Conservation (phyloP, 495 filamentous ascomycete genomes). For the Penicillium bialowiezense region DNA sequence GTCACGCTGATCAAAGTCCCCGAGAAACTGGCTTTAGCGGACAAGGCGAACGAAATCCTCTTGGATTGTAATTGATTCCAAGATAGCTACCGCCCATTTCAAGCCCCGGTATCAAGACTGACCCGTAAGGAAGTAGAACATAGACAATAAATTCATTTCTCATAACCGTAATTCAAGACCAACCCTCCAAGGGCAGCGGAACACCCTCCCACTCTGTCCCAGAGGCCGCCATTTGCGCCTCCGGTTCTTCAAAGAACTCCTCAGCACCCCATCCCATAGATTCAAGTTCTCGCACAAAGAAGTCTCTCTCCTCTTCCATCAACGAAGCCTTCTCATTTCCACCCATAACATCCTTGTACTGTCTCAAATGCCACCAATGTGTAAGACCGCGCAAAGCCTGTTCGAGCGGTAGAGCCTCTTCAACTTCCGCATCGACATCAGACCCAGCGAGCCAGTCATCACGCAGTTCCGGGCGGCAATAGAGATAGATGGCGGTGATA, state of each 20-base stretch:
- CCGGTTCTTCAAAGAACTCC: constrained; percentile 9
- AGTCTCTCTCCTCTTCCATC: constrained; percentile 78
- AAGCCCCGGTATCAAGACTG: no score
- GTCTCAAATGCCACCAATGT: constrained; percentile 85
- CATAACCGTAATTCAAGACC: constrained; percentile 18
- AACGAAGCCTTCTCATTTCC: constrained; percentile 54
- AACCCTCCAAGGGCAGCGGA: constrained; percentile 44
- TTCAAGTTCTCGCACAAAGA: constrained; percentile 86
- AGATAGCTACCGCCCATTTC: no score
- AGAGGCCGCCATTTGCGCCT: constrained; percentile 23
- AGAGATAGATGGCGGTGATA: constrained; percentile 93
- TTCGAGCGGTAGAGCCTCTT: constrained; percentile 86
- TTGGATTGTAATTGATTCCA: no score
- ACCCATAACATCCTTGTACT: constrained; percentile 80
- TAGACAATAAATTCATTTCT: constrained; percentile 1
- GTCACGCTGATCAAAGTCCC: no score
- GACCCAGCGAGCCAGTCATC: constrained; percentile 94
- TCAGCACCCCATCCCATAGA: constrained; percentile 64
- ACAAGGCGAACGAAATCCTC: no score
- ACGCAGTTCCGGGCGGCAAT: constrained; percentile 85
- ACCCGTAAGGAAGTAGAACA: no score
- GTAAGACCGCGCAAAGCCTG: constrained; percentile 83
- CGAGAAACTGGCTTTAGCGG: no score
- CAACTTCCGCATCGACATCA: constrained; percentile 88
- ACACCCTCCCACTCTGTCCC: constrained; percentile 46